Evolutionary conservation across 257 asterid genomes (phyloP), one percentile per base, ranked within the genome.

Genomic region (Lycium barbarum): DNA sequence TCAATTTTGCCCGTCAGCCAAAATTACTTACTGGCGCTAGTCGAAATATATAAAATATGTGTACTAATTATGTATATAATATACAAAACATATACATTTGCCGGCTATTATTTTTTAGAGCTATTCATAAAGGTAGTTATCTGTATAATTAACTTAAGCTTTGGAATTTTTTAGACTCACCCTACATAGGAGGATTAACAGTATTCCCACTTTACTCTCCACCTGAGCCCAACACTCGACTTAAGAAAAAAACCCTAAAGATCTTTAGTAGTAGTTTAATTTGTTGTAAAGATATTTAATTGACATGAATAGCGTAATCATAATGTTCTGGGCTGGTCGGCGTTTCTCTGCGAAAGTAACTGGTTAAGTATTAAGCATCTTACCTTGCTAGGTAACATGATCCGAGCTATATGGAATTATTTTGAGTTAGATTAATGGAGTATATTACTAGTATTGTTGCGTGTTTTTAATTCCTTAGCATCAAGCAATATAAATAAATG

Each of bases 381-480:
- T 26, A 62, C 14, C 45, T 74, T 14, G 62, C n/a, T 74, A 13
- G 35, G 81, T 49, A 15, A 74, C 81, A 74, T 74, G 81, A 74
- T 74, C 81, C 81, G 81, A 74, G 0, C n/a, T 20, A 26, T 26
- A 74, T 74, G 81, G 62, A 74, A 74, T 74, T 49, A 49, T 74
- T 49, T 74, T 73, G 17, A 74, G n/a, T 51, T 74, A 49, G 35
- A 51, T 74, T 49, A 47, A 7, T 49, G 12, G 6, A 59, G 10
- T 18, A 7, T 55, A 70, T 70, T 9, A 22, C 57, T 49, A 7
- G 45, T 74, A 49, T 49, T 74, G 45, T 51, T 74, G 20, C 20
- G 20, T 74, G 45, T 6, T 74, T 71, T 13, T 22, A 22, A 74
- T 74, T 74, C 81, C 62, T 49, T 74, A 3, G 22, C 40, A 74